Evolutionary conservation across 2,329 filamentous ascomycete species (phyloP), one percentile per base, ranked within the genome.

Genomic region (Teratosphaeria viscida): DNA sequence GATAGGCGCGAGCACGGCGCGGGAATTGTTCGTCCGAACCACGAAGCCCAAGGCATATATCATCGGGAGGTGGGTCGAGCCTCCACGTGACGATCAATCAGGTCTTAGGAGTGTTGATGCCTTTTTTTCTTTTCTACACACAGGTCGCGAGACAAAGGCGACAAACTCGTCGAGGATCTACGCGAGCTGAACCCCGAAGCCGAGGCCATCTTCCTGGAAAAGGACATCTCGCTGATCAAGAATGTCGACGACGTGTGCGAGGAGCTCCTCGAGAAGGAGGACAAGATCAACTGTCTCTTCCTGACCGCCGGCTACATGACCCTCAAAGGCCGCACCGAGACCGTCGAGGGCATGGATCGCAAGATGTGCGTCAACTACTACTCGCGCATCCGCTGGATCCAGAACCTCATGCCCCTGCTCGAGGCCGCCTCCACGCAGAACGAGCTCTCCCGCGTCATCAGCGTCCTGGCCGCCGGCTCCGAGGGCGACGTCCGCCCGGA

Each of bases 341-440:
- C 82, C 0, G 57, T 72, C 0, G 85, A 88, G 70, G 82, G 81
- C 2, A 73, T 88, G 1, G 77, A 82, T 57, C 74, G 77, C 32
- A 75, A 78, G 35, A 75, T 78, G 27, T 75, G 79, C 7, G 74
- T 86, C 16, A 74, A 75, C 23, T 82, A 80, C 71, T 85, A 86
- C 71, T 76, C 80, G 4, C 83, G 84, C 23, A 77, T 81, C 62
- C 81, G 82, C 47, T 81, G 85, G 65, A 75, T 81, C 12, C 60
- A 76, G 53, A 83, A 84, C 58, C 77, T 87, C 0, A 78, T 85
- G 8, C 83, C 84, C 2, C 49, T 80, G 0, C 74, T 87, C 2
- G 72, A 74, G 11, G 67, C 66, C n/a, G 76, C 82, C 0, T 65
- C 74, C 0, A 62, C 72, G 5, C 63, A 63, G 3, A 60, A 64